These are phyloP conservation scores for Verticillium longisporum DNA, from an alignment of 2,329 filamentous ascomycete species.

Conservation along the genomic window DNA sequence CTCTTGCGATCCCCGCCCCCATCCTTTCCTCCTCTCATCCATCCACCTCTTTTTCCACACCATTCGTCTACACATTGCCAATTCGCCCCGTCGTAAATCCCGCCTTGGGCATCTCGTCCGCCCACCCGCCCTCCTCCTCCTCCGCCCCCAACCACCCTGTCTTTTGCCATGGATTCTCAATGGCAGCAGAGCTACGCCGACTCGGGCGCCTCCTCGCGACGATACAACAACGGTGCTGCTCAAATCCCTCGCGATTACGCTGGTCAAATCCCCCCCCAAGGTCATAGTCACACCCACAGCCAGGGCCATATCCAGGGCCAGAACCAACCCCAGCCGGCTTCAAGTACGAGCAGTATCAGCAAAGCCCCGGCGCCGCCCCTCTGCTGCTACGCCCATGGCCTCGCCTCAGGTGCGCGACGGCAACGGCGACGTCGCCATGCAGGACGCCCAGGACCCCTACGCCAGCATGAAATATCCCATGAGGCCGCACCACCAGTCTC, in stretches of 20 bases:
- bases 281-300: conserved; percentile 23
- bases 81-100: conserved; percentile 5
- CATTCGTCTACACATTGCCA: not conserved
- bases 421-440: conserved; percentile 77
- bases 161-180: conserved; percentile 38
- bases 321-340: conserved; percentile 48
- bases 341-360: conserved; percentile 63
- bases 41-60: not conserved
- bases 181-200: conserved; percentile 60
- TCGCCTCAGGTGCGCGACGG: conserved; percentile 60
- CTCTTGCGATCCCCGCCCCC: not conserved
- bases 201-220: conserved; percentile 53
- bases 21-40: not conserved
- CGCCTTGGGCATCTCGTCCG: conserved; percentile 5
- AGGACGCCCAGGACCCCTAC: conserved; percentile 77
- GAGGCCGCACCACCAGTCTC: conserved; percentile 70
- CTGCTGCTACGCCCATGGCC: conserved; percentile 51
- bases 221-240: conserved; percentile 52
- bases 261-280: conserved; percentile 24
- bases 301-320: conserved; percentile 11
- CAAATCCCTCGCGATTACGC: conserved; percentile 43
- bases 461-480: conserved; percentile 80
- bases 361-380: conserved; percentile 31
- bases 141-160: conserved; percentile 4
- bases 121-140: conserved; percentile 10